phyloP scores from a whole-genome alignment of 2,329 filamentous ascomycete genomes.

The Gnomoniopsis sp. region DNA sequence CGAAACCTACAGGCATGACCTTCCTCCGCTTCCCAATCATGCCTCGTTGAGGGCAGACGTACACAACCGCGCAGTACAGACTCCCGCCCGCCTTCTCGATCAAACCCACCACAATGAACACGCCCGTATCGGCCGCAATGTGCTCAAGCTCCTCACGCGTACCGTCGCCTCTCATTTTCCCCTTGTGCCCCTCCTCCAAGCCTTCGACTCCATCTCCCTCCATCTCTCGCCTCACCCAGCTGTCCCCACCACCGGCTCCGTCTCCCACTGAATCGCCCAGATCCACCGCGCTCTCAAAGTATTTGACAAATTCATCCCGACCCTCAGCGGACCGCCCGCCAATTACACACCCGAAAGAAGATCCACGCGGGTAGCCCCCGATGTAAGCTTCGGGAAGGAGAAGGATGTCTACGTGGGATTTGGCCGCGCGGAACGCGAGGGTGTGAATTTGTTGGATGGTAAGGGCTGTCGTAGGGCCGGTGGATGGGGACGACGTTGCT shows the following conservation, averaged over 20 bases:
- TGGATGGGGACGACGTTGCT: constrained; percentile 53
- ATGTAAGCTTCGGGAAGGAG: constrained; percentile 91
- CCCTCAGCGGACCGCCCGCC: constrained; percentile 67
- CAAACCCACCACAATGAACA: constrained; percentile 77
- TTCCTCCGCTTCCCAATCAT: constrained; percentile 83
- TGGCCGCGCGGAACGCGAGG: constrained; percentile 62
- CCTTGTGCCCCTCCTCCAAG: constrained; percentile 31
- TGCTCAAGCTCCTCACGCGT: constrained; percentile 77
- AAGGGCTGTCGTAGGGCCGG: constrained; percentile 44
- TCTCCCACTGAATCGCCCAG: constrained; percentile 70
- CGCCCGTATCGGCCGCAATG: constrained; percentile 71
- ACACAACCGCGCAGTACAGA: constrained; percentile 79
- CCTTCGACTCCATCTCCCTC: constrained; percentile 28
- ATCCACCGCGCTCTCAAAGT: constrained; percentile 77
- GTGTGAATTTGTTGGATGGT: constrained; percentile 66
- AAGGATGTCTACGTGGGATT: constrained; percentile 58
- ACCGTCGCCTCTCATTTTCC: constrained; percentile 42
- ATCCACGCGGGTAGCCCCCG: constrained; percentile 84
- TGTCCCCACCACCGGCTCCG: constrained; percentile 64
- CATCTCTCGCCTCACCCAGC: constrained; percentile 66
- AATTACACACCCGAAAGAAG: constrained; percentile 70
- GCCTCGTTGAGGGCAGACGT: constrained; percentile 72
- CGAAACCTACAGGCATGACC: constrained; percentile 75
- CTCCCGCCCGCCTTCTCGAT: constrained; percentile 80
- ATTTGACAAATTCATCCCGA: constrained; percentile 76